Percentiles rank a stretch among this genome's conserved stretches.
phyloP scores from a whole-genome alignment of 257 asterid genomes.

The Nicotiana tomentosiformis region DNA sequence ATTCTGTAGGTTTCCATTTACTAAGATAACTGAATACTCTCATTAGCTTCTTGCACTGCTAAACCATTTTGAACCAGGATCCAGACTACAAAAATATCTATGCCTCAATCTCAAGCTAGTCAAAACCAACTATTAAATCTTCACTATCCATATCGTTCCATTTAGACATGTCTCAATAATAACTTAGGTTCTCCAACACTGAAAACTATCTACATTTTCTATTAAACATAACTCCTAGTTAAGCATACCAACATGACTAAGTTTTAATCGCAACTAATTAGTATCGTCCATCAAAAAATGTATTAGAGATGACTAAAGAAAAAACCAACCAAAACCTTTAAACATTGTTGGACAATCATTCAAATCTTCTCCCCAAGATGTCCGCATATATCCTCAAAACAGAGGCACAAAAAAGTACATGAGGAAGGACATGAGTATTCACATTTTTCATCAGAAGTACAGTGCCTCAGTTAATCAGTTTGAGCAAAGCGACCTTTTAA shows the following conservation, averaged over 20 bases:
- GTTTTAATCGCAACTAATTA: background rate
- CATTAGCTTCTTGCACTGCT: too few species aligned
- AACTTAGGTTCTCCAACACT: too few species aligned
- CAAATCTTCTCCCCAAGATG: background rate
- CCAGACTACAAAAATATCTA: too few species aligned
- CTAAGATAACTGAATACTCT: background rate
- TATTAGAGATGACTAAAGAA: background rate
- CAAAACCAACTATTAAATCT: background rate
- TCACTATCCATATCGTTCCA: background rate
- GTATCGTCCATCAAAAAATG: background rate
- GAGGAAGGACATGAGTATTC: background rate
- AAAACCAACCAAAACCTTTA: background rate
- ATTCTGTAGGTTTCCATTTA: too few species aligned
- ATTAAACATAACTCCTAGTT: background rate
- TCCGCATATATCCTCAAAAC: background rate
- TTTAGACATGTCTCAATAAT: background rate
- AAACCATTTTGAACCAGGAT: too few species aligned
- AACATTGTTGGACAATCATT: too few species aligned
- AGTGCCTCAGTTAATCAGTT: background rate
- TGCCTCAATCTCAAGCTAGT: too few species aligned
- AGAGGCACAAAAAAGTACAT: background rate
- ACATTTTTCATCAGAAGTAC: constrained; percentile 6
- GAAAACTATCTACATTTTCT: too few species aligned
- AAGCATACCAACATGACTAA: background rate
- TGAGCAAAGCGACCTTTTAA: background rate